Conservation (phyloP, 306 rosid genomes). For the Senna siamea region DNA sequence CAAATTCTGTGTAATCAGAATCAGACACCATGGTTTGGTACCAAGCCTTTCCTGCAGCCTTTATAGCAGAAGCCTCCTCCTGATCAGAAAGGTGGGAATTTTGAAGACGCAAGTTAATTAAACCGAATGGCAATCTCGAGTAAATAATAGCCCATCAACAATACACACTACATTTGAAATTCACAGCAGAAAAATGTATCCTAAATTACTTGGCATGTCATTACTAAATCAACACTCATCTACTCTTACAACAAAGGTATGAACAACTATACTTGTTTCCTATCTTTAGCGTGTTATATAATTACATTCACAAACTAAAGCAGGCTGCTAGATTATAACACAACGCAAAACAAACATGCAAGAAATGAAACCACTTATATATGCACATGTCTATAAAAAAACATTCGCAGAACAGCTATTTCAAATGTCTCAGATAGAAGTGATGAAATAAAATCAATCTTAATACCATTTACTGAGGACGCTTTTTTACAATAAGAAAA, state of each 20-base stretch:
- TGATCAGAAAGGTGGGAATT: background rate
- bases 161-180: background rate
- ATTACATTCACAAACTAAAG: background rate
- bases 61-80: constrained; percentile 64
- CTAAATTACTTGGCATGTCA: background rate
- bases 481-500: too few species aligned
- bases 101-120: background rate
- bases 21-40: constrained; percentile 76
- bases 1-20: constrained; percentile 68
- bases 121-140: background rate
- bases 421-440: too few species aligned
- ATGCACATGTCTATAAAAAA: background rate
- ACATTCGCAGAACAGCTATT: background rate
- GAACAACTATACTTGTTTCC: background rate
- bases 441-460: too few species aligned
- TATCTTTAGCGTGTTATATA: background rate
- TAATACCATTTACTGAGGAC: too few species aligned
- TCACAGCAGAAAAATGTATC: background rate
- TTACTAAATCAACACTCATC: background rate
- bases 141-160: background rate
- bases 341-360: background rate
- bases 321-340: background rate
- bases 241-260: background rate
- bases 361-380: background rate
- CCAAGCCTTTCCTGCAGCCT: constrained; percentile 82